Base-by-base conservation (phyloP, 2,329 filamentous ascomycete genomes). In the Ampelomyces quisqualis region DNA sequence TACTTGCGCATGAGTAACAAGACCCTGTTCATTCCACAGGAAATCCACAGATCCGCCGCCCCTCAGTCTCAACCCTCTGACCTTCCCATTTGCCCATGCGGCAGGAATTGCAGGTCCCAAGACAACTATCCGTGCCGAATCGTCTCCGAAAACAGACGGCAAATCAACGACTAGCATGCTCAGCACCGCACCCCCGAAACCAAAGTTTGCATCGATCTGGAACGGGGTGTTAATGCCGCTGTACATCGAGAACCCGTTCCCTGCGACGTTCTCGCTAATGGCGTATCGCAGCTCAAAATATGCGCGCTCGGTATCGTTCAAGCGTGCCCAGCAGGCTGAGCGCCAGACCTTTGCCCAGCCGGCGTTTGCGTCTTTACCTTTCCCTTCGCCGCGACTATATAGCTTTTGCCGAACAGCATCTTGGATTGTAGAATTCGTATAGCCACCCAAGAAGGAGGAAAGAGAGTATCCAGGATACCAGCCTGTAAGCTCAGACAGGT, bases 311-410 rank as follows among this genome's bases (percentile, higher is more conserved):
- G 77, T 76, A 7, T 78, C 68, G 39, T 80, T 79, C 0, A 81
- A 65, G 0, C 75, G 60, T 0, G 77, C 77, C 77, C 78, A 81
- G 58, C 76, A 79, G 0, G 78, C 77, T 0, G 72, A 60, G 0
- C 79, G 73, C 78, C 78, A 81, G 1, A 80, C 73, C 45, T 81
- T 81, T 13, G 70, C 76, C 79, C 78, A 81, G 0, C 78, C 78
- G 0, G 77, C 70, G 47, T 81, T 77, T 1, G 74, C 70, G 35
- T 81, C 77, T 1, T 53, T 49, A 0, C 59, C 69, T 17, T 71
- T 73, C 2, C 77, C 76, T 2, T 62, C 51, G 0, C 77, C 77
- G 7, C 77, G 72, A 1, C 70, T 65, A 7, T 67, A 54, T 0
- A 82, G 67, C 0, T 73, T 74, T 0, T 70, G 70, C 4, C 56